Percentiles rank a stretch among this genome's conserved stretches.
phyloP scores from a whole-genome alignment of 352 stramenopile species.

The Aphanomyces cochlioides region DNA sequence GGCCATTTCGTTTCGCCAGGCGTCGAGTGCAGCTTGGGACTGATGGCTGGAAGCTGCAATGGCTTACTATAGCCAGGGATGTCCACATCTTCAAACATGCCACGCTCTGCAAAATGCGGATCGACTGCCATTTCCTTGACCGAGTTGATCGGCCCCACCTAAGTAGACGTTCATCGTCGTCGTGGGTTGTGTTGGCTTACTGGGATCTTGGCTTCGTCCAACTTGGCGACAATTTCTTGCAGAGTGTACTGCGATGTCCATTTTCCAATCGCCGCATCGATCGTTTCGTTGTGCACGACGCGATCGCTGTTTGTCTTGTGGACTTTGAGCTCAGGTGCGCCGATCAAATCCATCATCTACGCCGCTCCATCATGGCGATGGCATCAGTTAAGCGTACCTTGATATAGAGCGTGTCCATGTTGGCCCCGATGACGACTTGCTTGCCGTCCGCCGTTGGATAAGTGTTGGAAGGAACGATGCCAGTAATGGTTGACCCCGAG shows the following conservation, averaged over 20 bases:
- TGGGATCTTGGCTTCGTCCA: conserved; percentile 55
- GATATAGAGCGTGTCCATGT: conserved; percentile 77
- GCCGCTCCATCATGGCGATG: not conserved
- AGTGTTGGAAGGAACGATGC: conserved; percentile 84
- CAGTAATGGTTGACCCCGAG: conserved; percentile 83
- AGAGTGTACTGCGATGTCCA: conserved; percentile 56
- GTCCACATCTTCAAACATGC: conserved; percentile 70
- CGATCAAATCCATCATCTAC: conserved; percentile 71
- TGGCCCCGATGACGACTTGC: conserved; percentile 81
- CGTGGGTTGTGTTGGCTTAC: conserved; percentile 29
- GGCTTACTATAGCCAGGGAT: conserved; percentile 39
- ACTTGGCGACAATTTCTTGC: conserved; percentile 47
- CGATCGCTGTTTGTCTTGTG: conserved; percentile 61
- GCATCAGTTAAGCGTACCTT: conserved; percentile 27
- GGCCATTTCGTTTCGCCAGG: conserved; percentile 60
- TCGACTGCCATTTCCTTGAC: conserved; percentile 76
- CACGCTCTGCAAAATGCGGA: conserved; percentile 62
- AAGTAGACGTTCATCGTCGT: not conserved
- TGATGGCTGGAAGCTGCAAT: conserved; percentile 62
- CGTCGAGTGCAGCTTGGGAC: conserved; percentile 63
- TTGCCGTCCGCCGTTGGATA: conserved; percentile 80
- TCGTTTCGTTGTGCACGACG: conserved; percentile 54
- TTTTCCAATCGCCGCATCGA: conserved; percentile 50
- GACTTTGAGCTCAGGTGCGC: conserved; percentile 49
- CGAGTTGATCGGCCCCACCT: conserved; percentile 62